Conservation (phyloP, 148 eudicot species). For the Amaranthus cruentus region DNA sequence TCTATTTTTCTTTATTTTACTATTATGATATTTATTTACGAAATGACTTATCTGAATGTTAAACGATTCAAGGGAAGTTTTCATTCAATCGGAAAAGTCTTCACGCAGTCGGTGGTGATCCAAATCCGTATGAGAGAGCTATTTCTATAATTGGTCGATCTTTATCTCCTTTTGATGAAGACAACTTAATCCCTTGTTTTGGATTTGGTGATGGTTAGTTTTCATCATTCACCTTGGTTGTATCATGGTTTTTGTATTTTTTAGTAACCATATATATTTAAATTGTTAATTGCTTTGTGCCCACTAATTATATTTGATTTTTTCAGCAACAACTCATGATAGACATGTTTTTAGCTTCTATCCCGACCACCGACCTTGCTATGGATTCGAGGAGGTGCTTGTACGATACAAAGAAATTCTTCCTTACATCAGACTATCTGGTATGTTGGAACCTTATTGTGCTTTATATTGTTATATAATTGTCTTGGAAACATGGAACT, state of each 20-base stretch:
- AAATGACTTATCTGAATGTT: slow-evolving; percentile 14
- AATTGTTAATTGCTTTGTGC: not conserved
- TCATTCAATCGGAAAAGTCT: slow-evolving; percentile 73
- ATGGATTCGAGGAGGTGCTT: slow-evolving; percentile 83
- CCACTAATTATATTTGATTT: not conserved
- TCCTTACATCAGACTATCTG: slow-evolving; percentile 59
- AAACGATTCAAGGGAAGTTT: slow-evolving; percentile 40
- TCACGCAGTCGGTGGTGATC: slow-evolving; percentile 48
- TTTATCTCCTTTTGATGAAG: slow-evolving; percentile 80
- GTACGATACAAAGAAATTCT: slow-evolving; percentile 59
- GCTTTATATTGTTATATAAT: not conserved
- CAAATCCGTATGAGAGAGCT: slow-evolving; percentile 81
- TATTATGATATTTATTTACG: not conserved
- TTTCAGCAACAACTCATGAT: slow-evolving; percentile 62
- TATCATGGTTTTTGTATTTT: not conserved
- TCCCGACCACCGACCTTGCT: slow-evolving; percentile 57
- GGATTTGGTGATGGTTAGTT: slow-evolving; percentile 86
- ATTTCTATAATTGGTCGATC: slow-evolving; percentile 78
- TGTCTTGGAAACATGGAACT: not conserved
- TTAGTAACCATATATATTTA: not conserved
- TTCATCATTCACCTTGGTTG: slow-evolving; percentile 3
- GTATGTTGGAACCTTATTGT: slow-evolving; percentile 23
- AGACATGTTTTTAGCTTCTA: slow-evolving; percentile 66
- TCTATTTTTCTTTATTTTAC: not conserved
- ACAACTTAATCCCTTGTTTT: slow-evolving; percentile 79